phyloP scores from a whole-genome alignment of 768 basidiomycete genomes.

The Sarcodon aspratus region DNA sequence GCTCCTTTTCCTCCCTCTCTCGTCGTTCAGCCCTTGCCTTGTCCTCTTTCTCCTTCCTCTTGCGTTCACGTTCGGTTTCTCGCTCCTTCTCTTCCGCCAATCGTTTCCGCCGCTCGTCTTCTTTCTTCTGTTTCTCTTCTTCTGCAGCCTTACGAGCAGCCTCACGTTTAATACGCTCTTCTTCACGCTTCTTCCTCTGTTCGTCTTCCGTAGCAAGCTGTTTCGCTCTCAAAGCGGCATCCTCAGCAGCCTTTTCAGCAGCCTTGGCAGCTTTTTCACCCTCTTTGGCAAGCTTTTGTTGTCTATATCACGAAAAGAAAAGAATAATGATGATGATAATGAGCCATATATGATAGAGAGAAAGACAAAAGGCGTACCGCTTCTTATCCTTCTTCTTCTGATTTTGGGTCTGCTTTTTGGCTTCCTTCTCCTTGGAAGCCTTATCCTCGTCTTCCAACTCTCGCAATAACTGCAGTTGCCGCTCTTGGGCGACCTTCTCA shows the following conservation, averaged over 20 bases:
- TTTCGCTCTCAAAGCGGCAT: slow-evolving; percentile 65
- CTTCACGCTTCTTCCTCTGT: slow-evolving; percentile 70
- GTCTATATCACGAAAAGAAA: slow-evolving; percentile 32
- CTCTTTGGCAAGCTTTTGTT: slow-evolving; percentile 88
- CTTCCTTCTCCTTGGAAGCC: slow-evolving; percentile 74
- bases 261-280: slow-evolving; percentile 78
- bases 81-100: slow-evolving; percentile 72
- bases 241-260: slow-evolving; percentile 81
- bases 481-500: slow-evolving; percentile 93
- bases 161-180: slow-evolving; percentile 76
- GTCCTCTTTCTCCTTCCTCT: slow-evolving; percentile 68
- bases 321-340: slow-evolving; percentile 7
- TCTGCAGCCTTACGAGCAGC: slow-evolving; percentile 64
- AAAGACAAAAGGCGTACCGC: slow-evolving; percentile 39
- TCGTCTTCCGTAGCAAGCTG: slow-evolving; percentile 75
- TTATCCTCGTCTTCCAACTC: slow-evolving; percentile 97
- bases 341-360: no score
- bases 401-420: slow-evolving; percentile 85
- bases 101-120: slow-evolving; percentile 74
- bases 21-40: slow-evolving; percentile 36
- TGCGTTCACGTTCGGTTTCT: slow-evolving; percentile 64
- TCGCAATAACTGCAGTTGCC: slow-evolving; percentile 83
- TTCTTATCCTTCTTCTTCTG: slow-evolving; percentile 99
- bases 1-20: slow-evolving; percentile 52
- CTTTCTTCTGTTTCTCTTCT: slow-evolving; percentile 74